Conservation (phyloP, 2,329 filamentous ascomycete genomes). For the Fusarium sacchari region DNA sequence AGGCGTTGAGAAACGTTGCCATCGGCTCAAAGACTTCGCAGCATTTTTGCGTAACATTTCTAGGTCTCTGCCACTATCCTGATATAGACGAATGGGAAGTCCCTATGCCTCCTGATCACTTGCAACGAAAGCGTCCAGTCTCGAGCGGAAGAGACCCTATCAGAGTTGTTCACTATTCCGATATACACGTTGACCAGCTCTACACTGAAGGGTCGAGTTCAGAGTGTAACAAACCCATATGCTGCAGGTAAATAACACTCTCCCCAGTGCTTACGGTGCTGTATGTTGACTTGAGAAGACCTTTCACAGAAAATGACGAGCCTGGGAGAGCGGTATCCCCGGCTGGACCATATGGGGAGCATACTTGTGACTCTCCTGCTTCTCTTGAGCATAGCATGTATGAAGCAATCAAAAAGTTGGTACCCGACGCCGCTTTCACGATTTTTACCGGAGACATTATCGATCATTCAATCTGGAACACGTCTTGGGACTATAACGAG, state of each 20-base stretch:
- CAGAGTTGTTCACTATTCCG: slow-evolving; percentile 68
- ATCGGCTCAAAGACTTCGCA: slow-evolving; percentile 61
- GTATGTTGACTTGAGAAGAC: slow-evolving; percentile 41
- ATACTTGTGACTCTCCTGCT: slow-evolving; percentile 63
- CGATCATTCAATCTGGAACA: slow-evolving; percentile 62
- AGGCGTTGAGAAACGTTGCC: slow-evolving; percentile 57
- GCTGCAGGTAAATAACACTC: slow-evolving; percentile 57
- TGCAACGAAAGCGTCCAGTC: slow-evolving; percentile 48
- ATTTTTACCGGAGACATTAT: slow-evolving; percentile 70
- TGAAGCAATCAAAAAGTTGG: slow-evolving; percentile 57
- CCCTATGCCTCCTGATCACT: slow-evolving; percentile 55
- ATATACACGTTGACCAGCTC: slow-evolving; percentile 67
- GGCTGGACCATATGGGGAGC: slow-evolving; percentile 62
- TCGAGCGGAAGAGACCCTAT: slow-evolving; percentile 59
- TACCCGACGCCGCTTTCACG: slow-evolving; percentile 60
- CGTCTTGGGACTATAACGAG: slow-evolving; percentile 48
- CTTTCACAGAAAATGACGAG: slow-evolving; percentile 58
- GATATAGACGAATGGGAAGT: slow-evolving; percentile 55
- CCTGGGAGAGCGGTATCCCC: slow-evolving; percentile 60
- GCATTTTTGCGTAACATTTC: slow-evolving; percentile 62
- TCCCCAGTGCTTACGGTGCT: too few species aligned
- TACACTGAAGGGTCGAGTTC: slow-evolving; percentile 64
- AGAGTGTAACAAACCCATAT: slow-evolving; percentile 68
- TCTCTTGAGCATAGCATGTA: slow-evolving; percentile 66
- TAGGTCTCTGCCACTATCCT: slow-evolving; percentile 65